These are phyloP conservation scores for Colletotrichum phormii DNA, from an alignment of 2,329 filamentous ascomycete genomes.

Conservation along the genomic window DNA sequence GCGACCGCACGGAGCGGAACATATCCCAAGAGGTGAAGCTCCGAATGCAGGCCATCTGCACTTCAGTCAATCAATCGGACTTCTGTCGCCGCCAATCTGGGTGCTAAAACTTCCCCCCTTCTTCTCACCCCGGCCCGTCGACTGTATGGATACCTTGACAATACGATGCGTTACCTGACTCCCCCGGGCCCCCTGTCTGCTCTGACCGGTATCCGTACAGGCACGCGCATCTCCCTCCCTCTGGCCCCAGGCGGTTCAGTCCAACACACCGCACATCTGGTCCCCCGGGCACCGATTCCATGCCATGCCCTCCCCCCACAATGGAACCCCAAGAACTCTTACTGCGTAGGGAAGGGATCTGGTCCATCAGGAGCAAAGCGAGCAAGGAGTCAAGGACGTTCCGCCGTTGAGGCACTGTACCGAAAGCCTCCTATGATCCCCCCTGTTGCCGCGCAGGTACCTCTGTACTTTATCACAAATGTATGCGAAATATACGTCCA, in stretches of 20 bases:
- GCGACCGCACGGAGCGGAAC: background rate
- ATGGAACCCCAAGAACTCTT: conserved; percentile 22
- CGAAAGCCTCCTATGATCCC: background rate
- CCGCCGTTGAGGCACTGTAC: conserved; percentile 30
- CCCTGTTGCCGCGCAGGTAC: conserved; percentile 27
- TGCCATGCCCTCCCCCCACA: conserved; percentile 12
- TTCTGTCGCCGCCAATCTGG: conserved; percentile 31
- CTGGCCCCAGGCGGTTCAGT: conserved; percentile 28
- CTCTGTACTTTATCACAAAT: conserved; percentile 17
- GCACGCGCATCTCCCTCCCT: conserved; percentile 29
- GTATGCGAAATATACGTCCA: conserved; percentile 6
- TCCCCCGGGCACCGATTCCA: conserved; percentile 24
- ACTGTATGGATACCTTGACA: conserved; percentile 32
- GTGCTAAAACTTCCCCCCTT: conserved; percentile 20
- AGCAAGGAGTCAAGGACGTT: conserved; percentile 25
- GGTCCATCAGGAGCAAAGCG: conserved; percentile 30
- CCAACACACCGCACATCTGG: conserved; percentile 39
- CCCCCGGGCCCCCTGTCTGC: conserved; percentile 17
- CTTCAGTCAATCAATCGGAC: conserved; percentile 29
- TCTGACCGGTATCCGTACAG: conserved; percentile 36
- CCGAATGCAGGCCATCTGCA: conserved; percentile 25
- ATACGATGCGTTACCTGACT: conserved; percentile 35
- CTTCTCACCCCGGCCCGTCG: conserved; percentile 19
- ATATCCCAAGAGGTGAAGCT: conserved; percentile 4
- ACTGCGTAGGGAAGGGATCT: conserved; percentile 28